These are phyloP conservation scores for Cucurbita argyrosperma DNA, from an alignment of 306 rosid species.

Conservation along the genomic window DNA sequence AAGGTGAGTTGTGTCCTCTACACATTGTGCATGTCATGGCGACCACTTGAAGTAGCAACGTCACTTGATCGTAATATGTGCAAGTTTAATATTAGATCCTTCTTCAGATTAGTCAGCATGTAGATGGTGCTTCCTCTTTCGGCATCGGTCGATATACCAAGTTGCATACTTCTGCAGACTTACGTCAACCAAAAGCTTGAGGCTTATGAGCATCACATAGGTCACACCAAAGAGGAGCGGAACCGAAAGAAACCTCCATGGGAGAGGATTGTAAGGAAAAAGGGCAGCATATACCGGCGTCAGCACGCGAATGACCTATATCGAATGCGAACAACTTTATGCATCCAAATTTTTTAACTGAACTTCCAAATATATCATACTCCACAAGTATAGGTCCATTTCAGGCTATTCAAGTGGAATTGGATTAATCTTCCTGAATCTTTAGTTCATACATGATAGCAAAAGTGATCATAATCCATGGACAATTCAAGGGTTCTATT, in stretches of 20 bases:
- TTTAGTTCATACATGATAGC: background rate
- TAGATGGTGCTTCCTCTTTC: slow-evolving; percentile 60
- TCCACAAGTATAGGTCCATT: background rate
- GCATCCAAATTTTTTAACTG: background rate
- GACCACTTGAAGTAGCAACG: background rate
- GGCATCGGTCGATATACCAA: slow-evolving; percentile 80
- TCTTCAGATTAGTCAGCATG: slow-evolving; percentile 43
- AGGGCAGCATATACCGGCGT: slow-evolving; percentile 80
- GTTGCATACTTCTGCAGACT: slow-evolving; percentile 63
- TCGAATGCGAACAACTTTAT: background rate
- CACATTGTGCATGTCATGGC: background rate
- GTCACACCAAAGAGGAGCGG: slow-evolving; percentile 42
- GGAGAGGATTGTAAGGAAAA: slow-evolving; percentile 60
- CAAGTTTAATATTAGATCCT: background rate
- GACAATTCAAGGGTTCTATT: background rate
- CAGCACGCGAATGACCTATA: slow-evolving; percentile 83
- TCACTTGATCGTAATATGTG: background rate
- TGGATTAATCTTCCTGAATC: background rate
- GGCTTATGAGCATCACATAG: slow-evolving; percentile 84
- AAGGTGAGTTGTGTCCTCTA: background rate
- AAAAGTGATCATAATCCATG: background rate
- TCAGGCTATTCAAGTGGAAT: background rate
- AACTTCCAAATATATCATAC: background rate
- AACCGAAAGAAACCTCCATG: slow-evolving; percentile 60
- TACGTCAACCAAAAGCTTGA: slow-evolving; percentile 75